Conservation (phyloP, 2,329 filamentous ascomycete genomes). For the Corinectria fuckeliana region DNA sequence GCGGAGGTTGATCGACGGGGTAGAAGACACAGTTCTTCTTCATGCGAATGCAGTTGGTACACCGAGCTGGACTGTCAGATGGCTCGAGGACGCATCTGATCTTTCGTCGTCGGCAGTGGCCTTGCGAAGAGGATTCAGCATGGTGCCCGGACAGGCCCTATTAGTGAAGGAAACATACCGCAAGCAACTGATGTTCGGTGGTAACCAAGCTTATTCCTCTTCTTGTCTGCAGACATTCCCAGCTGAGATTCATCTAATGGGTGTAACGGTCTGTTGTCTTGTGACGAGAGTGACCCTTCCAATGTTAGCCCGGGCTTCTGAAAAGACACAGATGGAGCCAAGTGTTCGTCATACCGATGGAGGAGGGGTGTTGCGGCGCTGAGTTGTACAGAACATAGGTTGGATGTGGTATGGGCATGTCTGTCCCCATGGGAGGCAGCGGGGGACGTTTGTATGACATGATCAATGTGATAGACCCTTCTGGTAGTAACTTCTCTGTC, state of each 20-base stretch:
- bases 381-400: slow-evolving; percentile 44
- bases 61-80: slow-evolving; percentile 76
- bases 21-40: slow-evolving; percentile 95
- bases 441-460: slow-evolving; percentile 60
- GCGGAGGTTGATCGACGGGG: slow-evolving; percentile 80
- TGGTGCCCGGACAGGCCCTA: neutral
- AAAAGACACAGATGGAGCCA: slow-evolving; percentile 44
- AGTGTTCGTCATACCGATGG: slow-evolving; percentile 42
- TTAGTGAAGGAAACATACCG: slow-evolving; percentile 66
- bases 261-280: slow-evolving; percentile 53
- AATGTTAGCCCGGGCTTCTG: slow-evolving; percentile 46
- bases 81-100: slow-evolving; percentile 85
- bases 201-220: slow-evolving; percentile 91
- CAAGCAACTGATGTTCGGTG: slow-evolving; percentile 95
- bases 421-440: slow-evolving; percentile 51
- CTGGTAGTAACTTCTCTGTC: slow-evolving; percentile 16
- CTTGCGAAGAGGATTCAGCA: slow-evolving; percentile 53
- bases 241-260: slow-evolving; percentile 39
- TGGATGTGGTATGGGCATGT: slow-evolving; percentile 48
- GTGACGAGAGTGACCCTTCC: slow-evolving; percentile 58
- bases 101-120: slow-evolving; percentile 90
- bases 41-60: slow-evolving; percentile 89
- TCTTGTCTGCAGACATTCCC: slow-evolving; percentile 56
- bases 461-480: slow-evolving; percentile 27
- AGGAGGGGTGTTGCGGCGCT: slow-evolving; percentile 40